Percentiles rank a stretch among this genome's conserved stretches.
These are phyloP conservation scores for Fusarium agapanthi DNA, from an alignment of 2,329 filamentous ascomycete species.

Conservation along the genomic window DNA sequence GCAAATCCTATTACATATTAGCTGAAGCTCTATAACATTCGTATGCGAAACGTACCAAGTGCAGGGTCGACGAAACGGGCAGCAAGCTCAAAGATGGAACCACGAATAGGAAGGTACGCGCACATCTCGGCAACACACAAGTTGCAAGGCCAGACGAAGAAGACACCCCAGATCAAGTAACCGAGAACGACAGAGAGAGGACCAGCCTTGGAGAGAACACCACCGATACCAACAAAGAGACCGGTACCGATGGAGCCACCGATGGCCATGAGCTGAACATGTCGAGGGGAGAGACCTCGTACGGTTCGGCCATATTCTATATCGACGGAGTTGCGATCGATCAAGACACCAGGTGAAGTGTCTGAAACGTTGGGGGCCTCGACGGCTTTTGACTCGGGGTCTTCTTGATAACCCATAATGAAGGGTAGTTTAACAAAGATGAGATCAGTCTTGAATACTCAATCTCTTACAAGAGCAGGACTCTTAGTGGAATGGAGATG, in stretches of 20 bases:
- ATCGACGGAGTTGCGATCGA: constrained; percentile 38
- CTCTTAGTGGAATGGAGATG: constrained; percentile 2
- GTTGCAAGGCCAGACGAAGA: constrained; percentile 56
- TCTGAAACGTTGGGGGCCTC: constrained; percentile 40
- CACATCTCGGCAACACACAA: constrained; percentile 65
- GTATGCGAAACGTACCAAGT: constrained; percentile 47
- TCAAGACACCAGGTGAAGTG: constrained; percentile 40
- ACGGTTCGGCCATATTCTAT: constrained; percentile 46
- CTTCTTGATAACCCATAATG: constrained; percentile 39
- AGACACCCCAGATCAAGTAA: constrained; percentile 55
- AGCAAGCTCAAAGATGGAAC: constrained; percentile 64
- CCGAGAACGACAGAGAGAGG: constrained; percentile 56
- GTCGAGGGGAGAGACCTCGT: constrained; percentile 49
- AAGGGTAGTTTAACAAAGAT: background rate
- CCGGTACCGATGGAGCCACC: constrained; percentile 58
- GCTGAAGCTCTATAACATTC: background rate
- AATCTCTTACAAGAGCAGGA: background rate
- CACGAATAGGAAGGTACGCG: constrained; percentile 62
- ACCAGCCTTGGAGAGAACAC: constrained; percentile 52
- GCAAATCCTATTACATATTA: constrained; percentile 53
- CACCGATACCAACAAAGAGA: constrained; percentile 56
- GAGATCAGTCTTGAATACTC: background rate
- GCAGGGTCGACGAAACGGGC: constrained; percentile 64
- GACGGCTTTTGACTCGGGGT: constrained; percentile 38
- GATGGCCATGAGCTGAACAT: constrained; percentile 60